Evolutionary conservation across 2,329 filamentous ascomycete species (phyloP).

Genomic region (Colletotrichum somersetense): DNA sequence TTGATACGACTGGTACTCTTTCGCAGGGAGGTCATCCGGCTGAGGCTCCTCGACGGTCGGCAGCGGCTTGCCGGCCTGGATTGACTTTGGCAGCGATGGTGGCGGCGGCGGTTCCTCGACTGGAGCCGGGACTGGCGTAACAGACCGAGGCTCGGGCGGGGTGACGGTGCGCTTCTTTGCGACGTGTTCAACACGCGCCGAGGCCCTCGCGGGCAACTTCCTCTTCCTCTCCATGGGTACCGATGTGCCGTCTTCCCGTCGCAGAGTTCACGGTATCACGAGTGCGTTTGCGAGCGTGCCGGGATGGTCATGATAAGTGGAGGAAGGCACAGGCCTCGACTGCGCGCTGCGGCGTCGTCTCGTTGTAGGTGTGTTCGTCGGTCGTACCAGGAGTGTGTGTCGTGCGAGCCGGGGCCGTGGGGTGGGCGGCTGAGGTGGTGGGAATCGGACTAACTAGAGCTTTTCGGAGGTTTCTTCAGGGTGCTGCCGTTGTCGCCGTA

Average conservation of each 20-base stretch:
- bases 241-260: slow-evolving; percentile 27
- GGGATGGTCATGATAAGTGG: slow-evolving; percentile 37
- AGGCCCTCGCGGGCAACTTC: slow-evolving; percentile 73
- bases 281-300: slow-evolving; percentile 34
- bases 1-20: slow-evolving; percentile 79
- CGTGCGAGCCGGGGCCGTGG: neutral
- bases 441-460: neutral
- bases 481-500: neutral
- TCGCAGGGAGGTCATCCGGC: slow-evolving; percentile 69
- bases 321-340: slow-evolving; percentile 34
- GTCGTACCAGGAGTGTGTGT: neutral
- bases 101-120: slow-evolving; percentile 53
- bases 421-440: neutral
- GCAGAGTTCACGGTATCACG: slow-evolving; percentile 37
- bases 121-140: slow-evolving; percentile 59
- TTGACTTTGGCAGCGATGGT: slow-evolving; percentile 69
- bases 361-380: neutral
- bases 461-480: neutral
- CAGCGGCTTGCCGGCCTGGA: slow-evolving; percentile 75
- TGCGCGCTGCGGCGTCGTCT: slow-evolving; percentile 18
- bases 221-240: slow-evolving; percentile 72
- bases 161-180: slow-evolving; percentile 71
- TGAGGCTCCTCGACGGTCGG: slow-evolving; percentile 79
- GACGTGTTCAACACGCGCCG: slow-evolving; percentile 70
- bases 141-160: slow-evolving; percentile 63